These are phyloP conservation scores for Cutaneotrichosporon cutaneum DNA, from an alignment of 1,284 basidiomycete species.

Conservation along the genomic window DNA sequence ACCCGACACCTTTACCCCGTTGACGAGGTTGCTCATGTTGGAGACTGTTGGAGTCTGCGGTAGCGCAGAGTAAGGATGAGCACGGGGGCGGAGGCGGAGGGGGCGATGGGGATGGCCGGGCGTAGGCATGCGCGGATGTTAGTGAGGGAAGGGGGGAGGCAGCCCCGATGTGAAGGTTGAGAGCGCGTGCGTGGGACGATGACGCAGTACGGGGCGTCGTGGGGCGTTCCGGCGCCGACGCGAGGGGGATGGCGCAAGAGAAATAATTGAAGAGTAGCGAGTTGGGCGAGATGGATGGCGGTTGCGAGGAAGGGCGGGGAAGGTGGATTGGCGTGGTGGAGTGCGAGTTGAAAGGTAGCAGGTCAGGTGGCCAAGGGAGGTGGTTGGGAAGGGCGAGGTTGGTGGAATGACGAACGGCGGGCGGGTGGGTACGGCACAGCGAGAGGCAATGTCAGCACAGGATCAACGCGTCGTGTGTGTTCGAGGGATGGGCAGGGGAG, in stretches of 20 bases:
- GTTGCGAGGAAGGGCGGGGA: not conserved
- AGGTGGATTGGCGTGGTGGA: not conserved
- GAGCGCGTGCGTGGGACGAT: not conserved
- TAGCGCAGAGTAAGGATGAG: constrained; percentile 3
- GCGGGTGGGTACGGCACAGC: not conserved
- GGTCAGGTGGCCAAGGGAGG: constrained; percentile 9
- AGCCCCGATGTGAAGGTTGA: not conserved
- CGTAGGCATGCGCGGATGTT: constrained; percentile 3
- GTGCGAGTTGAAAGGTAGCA: not conserved
- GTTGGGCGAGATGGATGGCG: not conserved
- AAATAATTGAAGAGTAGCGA: not conserved
- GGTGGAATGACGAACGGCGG: not conserved
- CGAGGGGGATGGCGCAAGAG: not conserved
- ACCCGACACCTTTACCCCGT: constrained; percentile 87
- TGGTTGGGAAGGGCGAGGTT: not conserved
- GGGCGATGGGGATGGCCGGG: not conserved
- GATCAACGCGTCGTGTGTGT: constrained; percentile 1
- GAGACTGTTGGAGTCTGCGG: constrained; percentile 1
- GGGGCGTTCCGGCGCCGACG: not conserved
- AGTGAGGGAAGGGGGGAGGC: not conserved
- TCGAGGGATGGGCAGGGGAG: not conserved
- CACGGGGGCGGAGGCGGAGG: not conserved
- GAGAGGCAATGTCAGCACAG: constrained; percentile 4
- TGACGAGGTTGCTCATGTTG: constrained; percentile 57
- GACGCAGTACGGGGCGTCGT: constrained; percentile 1